Evolutionary conservation across 179 eudicot species (phyloP), one percentile per base, ranked within the genome.

Genomic region (Beta lomatogona): DNA sequence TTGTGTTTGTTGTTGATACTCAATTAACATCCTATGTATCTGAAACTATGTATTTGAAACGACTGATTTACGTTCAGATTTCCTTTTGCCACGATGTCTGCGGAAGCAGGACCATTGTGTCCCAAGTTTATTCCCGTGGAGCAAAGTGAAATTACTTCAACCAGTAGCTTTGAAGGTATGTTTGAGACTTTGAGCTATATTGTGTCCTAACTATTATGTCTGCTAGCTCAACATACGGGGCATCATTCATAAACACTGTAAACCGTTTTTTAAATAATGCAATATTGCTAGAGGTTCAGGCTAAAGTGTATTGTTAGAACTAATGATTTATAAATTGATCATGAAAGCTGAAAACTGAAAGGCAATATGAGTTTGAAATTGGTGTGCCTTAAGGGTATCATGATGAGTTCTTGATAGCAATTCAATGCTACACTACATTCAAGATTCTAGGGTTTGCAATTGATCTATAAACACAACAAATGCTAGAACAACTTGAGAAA

Each of bases 81-180:
- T 84, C 82, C 63, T 79, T 58, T 83, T 48, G 82, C 89, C 78
- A 90, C 84, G 55, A 93, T 92, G 94, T 86, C 90, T 53, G 81
- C 83, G 18, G 79, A 78, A 15, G 86, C 85, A 60, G 85, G 58
- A 76, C 92, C 88, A 18, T 10, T 84, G 45, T 86, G 88, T 76
- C 97, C 95, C 9, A 88, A 85, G 61, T 95, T 95, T 83, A 82
- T 92, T 81, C 92, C 98, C 5, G 91, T 92, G 69, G 91, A 93
- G 84, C 92, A 90, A 82, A 86, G 88, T 86, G 84, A 82, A 82
- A 86, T 89, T 48, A 67, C 88, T 75, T 90, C 97, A 22, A 73
- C 81, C 46, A 86, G 86, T 78, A 79, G 83, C 71, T 82, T 88
- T 69, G 89, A 89, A 76, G 94, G 98, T 94, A 77, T 31, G 73